A percentile compares a stretch with the other conserved stretches of the same genome.
Evolutionary conservation across 192 early-diverging fungal genomes (phyloP).

Genomic region (Ambispora gerdemannii): DNA sequence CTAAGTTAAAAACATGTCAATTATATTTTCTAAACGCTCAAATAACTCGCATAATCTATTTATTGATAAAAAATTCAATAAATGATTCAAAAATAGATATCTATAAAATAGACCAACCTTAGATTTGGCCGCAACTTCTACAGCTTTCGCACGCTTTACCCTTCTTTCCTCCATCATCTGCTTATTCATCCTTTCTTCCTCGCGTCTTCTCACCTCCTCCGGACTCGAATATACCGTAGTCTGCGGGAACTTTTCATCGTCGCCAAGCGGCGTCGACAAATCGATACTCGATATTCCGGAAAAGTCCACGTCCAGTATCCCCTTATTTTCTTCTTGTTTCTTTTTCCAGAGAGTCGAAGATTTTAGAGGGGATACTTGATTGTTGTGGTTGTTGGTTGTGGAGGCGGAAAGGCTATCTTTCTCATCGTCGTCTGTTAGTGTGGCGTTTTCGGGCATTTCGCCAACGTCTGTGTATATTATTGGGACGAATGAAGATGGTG

Average conservation of each 20-base stretch:
- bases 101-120: too few species aligned
- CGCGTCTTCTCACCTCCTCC: slow-evolving; percentile 49
- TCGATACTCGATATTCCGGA: slow-evolving; percentile 48
- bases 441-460: slow-evolving; percentile 60
- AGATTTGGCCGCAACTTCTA: neutral
- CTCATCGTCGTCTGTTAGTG: slow-evolving; percentile 50
- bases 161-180: slow-evolving; percentile 31
- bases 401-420: slow-evolving; percentile 39
- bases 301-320: slow-evolving; percentile 42
- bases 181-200: slow-evolving; percentile 44
- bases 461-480: slow-evolving; percentile 52
- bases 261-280: slow-evolving; percentile 51
- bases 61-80: neutral
- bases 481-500: slow-evolving; percentile 36
- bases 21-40: neutral
- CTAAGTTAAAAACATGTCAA: neutral
- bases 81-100: neutral
- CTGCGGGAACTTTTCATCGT: slow-evolving; percentile 55
- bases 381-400: slow-evolving; percentile 48
- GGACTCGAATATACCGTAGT: slow-evolving; percentile 51
- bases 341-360: neutral
- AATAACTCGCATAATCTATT: too few species aligned
- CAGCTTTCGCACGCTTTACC: neutral
- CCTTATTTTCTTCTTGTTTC: slow-evolving; percentile 20
- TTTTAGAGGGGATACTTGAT: slow-evolving; percentile 12